Evolutionary conservation across 73 alveolate species (phyloP).

Genomic region (Uronychia binucleata): DNA sequence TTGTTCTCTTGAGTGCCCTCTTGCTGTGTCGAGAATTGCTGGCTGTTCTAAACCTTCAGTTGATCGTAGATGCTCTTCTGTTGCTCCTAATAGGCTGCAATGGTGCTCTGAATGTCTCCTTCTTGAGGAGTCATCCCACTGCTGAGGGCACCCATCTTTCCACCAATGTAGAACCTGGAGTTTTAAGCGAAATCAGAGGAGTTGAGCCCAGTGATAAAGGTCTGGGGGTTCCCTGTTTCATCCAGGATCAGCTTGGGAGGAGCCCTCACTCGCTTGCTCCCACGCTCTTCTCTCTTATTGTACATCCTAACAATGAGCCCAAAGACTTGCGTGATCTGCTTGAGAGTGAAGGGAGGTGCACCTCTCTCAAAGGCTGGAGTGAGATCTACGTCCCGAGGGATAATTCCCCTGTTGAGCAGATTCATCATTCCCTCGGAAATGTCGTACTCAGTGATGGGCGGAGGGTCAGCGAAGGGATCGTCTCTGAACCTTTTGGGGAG

Average conservation of each 20-base stretch:
- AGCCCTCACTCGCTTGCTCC: conserved; percentile 35
- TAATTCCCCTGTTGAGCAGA: conserved; percentile 79
- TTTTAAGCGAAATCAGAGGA: conserved; percentile 4
- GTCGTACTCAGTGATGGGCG: conserved; percentile 89
- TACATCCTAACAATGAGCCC: conserved; percentile 36
- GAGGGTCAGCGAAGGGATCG: conserved; percentile 81
- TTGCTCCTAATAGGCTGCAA: not conserved
- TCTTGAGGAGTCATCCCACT: not conserved
- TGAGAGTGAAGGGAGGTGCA: conserved; percentile 86
- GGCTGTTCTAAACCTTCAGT: not conserved
- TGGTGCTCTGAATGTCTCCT: not conserved
- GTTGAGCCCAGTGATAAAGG: conserved; percentile 4
- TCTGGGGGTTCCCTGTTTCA: not conserved
- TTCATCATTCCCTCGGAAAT: conserved; percentile 88
- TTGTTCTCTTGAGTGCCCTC: not conserved
- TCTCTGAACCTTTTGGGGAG: conserved; percentile 74
- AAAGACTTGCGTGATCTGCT: conserved; percentile 15
- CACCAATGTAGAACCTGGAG: not conserved
- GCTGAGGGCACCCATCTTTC: not conserved
- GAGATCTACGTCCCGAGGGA: conserved; percentile 91
- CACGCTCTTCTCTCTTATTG: conserved; percentile 20
- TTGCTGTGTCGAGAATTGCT: not conserved
- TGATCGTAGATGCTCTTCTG: not conserved
- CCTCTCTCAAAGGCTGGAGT: conserved; percentile 92
- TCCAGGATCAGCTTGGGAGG: not conserved